phyloP scores from a whole-genome alignment of 2,329 filamentous ascomycete species.

The Leptographium lundbergii region DNA sequence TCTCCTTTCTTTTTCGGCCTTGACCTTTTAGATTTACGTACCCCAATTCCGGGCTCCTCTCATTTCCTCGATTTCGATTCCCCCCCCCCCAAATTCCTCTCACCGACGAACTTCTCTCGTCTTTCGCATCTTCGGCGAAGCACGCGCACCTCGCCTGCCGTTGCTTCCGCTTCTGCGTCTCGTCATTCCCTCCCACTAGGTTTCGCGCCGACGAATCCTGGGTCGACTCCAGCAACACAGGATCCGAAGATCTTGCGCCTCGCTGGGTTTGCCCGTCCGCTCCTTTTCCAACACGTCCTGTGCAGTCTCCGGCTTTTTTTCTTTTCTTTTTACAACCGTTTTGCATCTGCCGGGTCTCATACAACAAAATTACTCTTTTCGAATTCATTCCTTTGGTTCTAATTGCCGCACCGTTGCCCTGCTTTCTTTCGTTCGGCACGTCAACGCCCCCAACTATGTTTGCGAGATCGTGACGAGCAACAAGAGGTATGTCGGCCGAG shows the following conservation, averaged over 20 bases:
- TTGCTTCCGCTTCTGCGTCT: background rate
- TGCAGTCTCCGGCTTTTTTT: background rate
- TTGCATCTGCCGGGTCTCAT: background rate
- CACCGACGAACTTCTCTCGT: constrained; percentile 31
- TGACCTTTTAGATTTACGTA: constrained; percentile 1
- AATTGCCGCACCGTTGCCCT: background rate
- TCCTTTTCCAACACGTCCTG: constrained; percentile 24
- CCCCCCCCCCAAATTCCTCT: background rate
- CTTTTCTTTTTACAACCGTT: background rate
- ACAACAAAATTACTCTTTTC: background rate
- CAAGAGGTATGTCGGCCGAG: background rate
- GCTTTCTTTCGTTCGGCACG: background rate
- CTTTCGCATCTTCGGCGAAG: background rate
- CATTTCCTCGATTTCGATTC: background rate
- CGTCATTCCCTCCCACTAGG: background rate
- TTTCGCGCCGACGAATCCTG: constrained; percentile 19
- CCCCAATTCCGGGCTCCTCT: background rate
- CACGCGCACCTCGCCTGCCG: background rate
- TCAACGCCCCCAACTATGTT: background rate
- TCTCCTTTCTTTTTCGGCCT: background rate
- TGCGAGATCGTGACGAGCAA: background rate
- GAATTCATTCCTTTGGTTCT: background rate
- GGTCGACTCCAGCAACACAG: constrained; percentile 38
- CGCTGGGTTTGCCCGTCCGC: constrained; percentile 48
- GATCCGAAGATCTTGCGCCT: constrained; percentile 27